phyloP scores from a whole-genome alignment of 1,139 yeast species.

The Kodamaea ohmeri region DNA sequence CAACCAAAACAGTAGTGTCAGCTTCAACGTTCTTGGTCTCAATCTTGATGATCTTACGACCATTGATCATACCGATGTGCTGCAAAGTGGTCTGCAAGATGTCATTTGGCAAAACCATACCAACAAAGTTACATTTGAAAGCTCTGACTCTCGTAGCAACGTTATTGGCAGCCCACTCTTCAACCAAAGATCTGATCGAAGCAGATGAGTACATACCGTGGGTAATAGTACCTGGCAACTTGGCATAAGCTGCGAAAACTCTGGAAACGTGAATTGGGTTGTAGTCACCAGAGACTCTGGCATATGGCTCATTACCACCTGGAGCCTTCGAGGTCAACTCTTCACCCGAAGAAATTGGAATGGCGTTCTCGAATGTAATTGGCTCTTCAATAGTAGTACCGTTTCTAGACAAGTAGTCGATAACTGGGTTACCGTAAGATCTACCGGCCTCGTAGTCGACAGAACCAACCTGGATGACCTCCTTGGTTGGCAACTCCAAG shows the following conservation, averaged over 20 bases:
- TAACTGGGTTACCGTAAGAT: conserved; percentile 96
- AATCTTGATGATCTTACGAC: conserved; percentile 94
- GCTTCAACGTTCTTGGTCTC: conserved; percentile 83
- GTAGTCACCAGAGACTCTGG: conserved; percentile 96
- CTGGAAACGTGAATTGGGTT: conserved; percentile 97
- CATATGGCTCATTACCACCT: conserved; percentile 90
- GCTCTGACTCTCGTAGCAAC: conserved; percentile 95
- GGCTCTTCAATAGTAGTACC: conserved; percentile 96
- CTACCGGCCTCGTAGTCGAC: conserved; percentile 89
- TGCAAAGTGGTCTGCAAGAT: conserved; percentile 82
- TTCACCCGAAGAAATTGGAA: conserved; percentile 82
- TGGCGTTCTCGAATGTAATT: conserved; percentile 81
- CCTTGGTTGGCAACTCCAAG: conserved; percentile 91
- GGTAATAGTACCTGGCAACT: conserved; percentile 94
- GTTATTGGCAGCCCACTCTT: conserved; percentile 98
- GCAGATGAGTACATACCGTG: conserved; percentile 99
- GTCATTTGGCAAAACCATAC: conserved; percentile 97
- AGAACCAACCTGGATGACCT: conserved; percentile 81
- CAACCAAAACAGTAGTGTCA: conserved; percentile 71
- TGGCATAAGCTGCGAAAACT: conserved; percentile 90
- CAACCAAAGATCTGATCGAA: conserved; percentile 89
- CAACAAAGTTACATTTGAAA: conserved; percentile 84
- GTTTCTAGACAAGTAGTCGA: conserved; percentile 87
- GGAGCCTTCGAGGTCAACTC: conserved; percentile 74
- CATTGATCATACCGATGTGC: conserved; percentile 98